Evolutionary conservation across 202 grass and related monocot genomes (phyloP).

Genomic region (Setaria italica): DNA sequence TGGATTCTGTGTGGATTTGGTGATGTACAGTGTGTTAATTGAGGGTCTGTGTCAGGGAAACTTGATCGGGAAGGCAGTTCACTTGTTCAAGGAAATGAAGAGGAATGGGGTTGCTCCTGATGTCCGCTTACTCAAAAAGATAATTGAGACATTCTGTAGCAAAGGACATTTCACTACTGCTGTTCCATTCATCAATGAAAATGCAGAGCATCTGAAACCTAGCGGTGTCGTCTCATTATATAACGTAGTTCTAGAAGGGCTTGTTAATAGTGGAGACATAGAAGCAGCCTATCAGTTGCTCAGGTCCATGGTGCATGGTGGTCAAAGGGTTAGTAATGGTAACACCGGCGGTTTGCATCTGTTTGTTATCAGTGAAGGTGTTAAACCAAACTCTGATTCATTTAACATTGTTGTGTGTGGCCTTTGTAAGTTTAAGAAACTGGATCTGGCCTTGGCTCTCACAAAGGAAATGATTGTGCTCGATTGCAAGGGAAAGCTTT

Average conservation of each 20-base stretch:
- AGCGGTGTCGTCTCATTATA: constrained; percentile 47
- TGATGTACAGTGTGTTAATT: constrained; percentile 72
- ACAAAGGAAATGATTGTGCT: constrained; percentile 66
- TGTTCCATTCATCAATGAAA: constrained; percentile 60
- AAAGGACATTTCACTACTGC: constrained; percentile 48
- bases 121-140: constrained; percentile 65
- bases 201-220: constrained; percentile 45
- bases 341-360: constrained; percentile 20
- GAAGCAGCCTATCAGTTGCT: constrained; percentile 66
- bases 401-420: constrained; percentile 79
- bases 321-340: constrained; percentile 30
- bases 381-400: constrained; percentile 77
- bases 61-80: constrained; percentile 44
- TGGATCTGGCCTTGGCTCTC: constrained; percentile 80
- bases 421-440: constrained; percentile 73
- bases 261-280: constrained; percentile 66
- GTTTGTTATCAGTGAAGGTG: constrained; percentile 51
- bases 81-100: constrained; percentile 80
- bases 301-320: constrained; percentile 43
- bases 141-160: constrained; percentile 53
- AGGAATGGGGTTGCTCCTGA: constrained; percentile 53
- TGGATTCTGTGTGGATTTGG: constrained; percentile 66
- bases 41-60: constrained; percentile 67
- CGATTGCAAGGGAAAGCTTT: constrained; percentile 72
- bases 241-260: constrained; percentile 68